phyloP scores from a whole-genome alignment of 495 filamentous ascomycete species.

The Xylaria palmicola region DNA sequence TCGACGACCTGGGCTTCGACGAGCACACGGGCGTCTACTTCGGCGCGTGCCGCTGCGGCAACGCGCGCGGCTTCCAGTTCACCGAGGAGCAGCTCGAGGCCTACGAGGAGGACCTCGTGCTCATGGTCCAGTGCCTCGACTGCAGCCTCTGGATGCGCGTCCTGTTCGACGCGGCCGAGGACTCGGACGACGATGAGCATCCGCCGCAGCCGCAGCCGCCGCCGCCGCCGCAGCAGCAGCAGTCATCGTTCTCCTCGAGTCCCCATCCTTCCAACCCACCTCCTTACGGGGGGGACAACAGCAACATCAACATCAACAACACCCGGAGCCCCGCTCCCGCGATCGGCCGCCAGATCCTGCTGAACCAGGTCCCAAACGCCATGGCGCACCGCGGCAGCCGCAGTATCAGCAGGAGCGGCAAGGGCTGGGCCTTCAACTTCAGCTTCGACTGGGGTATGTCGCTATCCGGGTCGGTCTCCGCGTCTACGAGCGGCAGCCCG shows the following conservation, averaged over 20 bases:
- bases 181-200: slow-evolving; percentile 31
- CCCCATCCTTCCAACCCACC: not conserved
- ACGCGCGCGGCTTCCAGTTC: slow-evolving; percentile 67
- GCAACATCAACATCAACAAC: no score
- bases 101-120: slow-evolving; percentile 61
- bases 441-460: slow-evolving; percentile 30
- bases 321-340: no score
- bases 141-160: slow-evolving; percentile 83
- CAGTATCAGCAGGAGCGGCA: slow-evolving; percentile 13
- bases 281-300: no score
- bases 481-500: not conserved
- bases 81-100: slow-evolving; percentile 70
- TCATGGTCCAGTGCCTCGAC: slow-evolving; percentile 73
- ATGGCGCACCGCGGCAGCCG: slow-evolving; percentile 17
- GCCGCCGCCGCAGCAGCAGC: not conserved
- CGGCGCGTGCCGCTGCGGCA: slow-evolving; percentile 76
- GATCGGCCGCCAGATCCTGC: no score
- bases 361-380: not conserved
- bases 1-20: slow-evolving; percentile 70
- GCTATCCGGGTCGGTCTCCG: slow-evolving; percentile 18
- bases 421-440: slow-evolving; percentile 26
- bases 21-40: slow-evolving; percentile 57
- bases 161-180: slow-evolving; percentile 63
- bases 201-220: not conserved
- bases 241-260: not conserved